Evolutionary conservation across 2,329 filamentous ascomycete species (phyloP), one percentile per base, ranked within the genome.

Genomic region (Stagonosporopsis vannaccii): DNA sequence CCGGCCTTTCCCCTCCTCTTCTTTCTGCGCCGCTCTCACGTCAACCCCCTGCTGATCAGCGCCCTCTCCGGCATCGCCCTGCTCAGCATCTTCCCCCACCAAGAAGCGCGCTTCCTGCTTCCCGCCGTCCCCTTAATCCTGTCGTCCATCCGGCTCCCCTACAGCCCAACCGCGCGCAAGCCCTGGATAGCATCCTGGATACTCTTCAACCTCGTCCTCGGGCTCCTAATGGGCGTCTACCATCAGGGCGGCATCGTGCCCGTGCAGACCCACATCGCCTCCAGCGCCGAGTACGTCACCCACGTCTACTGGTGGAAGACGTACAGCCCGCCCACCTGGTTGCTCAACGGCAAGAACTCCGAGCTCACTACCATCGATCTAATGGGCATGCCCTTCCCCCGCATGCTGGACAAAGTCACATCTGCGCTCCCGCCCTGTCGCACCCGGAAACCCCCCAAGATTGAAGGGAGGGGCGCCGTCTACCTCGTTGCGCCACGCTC

Each of bases 281-380:
- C 84, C 51, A 87, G 90, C 62, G 82, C 85, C 4, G 87, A 73
- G 19, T 64, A 89, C 60, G 86, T 89, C 8, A 87, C 86, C 1
- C 82, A 88, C 30, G 88, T 88, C 3, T 81, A 90, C 46, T 94
- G 90, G 90, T 94, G 90, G 90, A 93, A 92, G 74, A 93, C 90
- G 1, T 93, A 93, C 71, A 90, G 87, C 71, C 90, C 90, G 17
- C 90, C 90, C 0, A 88, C 89, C 32, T 94, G 90, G 90, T 82
- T 94, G 19, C 80, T 93, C 6, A 89, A 92, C 62, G 88, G 89
- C 50, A 90, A 90, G 74, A 92, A 90, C 62, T 84, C 87, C 63
- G 82, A 90, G 9, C 77, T 92, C n/a, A 81, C 78, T 26, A 93
- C 90, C 1, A 81, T 82, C 56, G 90, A 93, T 68, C 79, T 92